Conservation (phyloP, 805 yeast species). For the Pichia sporocuriosa region DNA sequence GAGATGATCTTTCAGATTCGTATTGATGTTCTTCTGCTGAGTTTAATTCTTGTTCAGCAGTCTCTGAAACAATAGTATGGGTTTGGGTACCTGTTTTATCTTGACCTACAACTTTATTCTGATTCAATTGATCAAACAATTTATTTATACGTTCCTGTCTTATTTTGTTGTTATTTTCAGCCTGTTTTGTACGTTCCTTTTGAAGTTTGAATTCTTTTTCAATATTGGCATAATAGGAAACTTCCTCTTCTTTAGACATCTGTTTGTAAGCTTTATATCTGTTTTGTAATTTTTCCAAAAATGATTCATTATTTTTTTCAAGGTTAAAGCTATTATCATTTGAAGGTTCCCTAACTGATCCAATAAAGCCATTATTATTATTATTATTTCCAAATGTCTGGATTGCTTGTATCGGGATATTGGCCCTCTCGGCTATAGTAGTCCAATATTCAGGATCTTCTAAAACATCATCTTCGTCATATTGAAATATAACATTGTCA, state of each 20-base stretch:
- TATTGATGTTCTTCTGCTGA: background rate
- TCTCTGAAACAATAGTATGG: background rate
- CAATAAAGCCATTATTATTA: background rate
- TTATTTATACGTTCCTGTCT: slow-evolving; percentile 5
- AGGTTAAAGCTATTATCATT: background rate
- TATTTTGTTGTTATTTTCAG: slow-evolving; percentile 2
- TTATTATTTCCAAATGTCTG: slow-evolving; percentile 3
- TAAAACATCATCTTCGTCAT: slow-evolving; percentile 11
- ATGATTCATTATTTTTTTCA: slow-evolving; percentile 6
- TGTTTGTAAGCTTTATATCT: slow-evolving; percentile 29
- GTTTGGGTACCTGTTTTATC: background rate
- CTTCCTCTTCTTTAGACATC: slow-evolving; percentile 32
- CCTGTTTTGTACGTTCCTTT: slow-evolving; percentile 2
- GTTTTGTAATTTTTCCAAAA: slow-evolving; percentile 21
- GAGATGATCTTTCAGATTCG: background rate
- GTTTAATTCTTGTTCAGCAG: slow-evolving; percentile 9
- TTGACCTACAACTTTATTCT: background rate
- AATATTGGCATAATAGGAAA: slow-evolving; percentile 30
- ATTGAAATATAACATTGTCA: slow-evolving; percentile 13
- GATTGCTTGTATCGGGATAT: slow-evolving; percentile 12
- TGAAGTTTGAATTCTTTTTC: slow-evolving; percentile 26
- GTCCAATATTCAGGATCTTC: slow-evolving; percentile 24
- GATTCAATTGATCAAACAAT: background rate
- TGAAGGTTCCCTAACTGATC: too few species aligned
- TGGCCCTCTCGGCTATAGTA: slow-evolving; percentile 26